Evolutionary conservation across 2,329 filamentous ascomycete species (phyloP), one percentile per base, ranked within the genome.

Genomic region (Talaromyces rugulosus): DNA sequence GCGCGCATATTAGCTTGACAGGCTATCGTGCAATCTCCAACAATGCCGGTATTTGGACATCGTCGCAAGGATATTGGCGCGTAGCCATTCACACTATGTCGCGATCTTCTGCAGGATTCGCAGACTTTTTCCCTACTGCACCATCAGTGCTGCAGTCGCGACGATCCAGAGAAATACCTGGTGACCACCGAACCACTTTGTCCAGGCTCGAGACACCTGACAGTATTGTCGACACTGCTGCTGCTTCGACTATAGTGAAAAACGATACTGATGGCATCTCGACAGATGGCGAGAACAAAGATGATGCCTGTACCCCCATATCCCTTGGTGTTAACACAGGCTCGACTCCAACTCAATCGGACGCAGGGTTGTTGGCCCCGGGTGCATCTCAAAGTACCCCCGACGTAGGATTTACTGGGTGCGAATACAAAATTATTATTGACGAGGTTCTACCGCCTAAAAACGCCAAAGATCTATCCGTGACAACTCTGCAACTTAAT

Each of bases 61-160:
- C 50, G 36, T 58, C 40, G 47, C 31, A 62, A 44, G 55, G 60
- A 52, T 62, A 33, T 59, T 47, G 60, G 60, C 60, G 51, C 34
- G 57, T 62, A 62, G 60, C 60, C 60, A 53, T 51, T 58, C 67
- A 73, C 82, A 87, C 81, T 80, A 91, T 90, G 89, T 91, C 91
- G 87, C 91, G 90, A 82, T 86, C 88, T 75, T 83, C 85, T 77
- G 88, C 89, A 81, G 88, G 88, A 80, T 93, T 92, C 83, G 90
- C 89, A 80, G 87, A 92, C 80, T 95, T 92, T 84, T 93, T 92
- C 78, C 90, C 89, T 69, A 87, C 89, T 74, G 90, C 89, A 73
- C 89, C 90, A 69, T 85, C 86, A 70, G 87, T 86, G 66, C 76
- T 83, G 61, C 77, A 80, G 66, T 74, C 79, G 68, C 80, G 80